A percentile compares a stretch with the other conserved stretches of the same genome.
These are phyloP conservation scores for Bruguiera parviflora DNA, from an alignment of 345 rosid species.

Conservation along the genomic window DNA sequence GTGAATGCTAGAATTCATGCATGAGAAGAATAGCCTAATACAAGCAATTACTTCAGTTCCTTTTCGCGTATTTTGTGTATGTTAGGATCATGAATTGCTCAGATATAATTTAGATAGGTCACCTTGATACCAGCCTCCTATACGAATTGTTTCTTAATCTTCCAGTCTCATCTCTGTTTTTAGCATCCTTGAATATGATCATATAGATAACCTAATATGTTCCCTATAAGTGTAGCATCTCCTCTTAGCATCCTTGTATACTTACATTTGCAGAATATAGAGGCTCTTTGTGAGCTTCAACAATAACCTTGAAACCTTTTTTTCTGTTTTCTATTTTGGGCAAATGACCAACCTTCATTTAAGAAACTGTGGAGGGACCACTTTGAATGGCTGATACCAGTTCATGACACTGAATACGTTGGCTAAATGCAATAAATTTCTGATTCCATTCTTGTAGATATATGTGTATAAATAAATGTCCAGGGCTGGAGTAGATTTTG, in stretches of 20 bases:
- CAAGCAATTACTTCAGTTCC: background rate
- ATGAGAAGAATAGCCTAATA: background rate
- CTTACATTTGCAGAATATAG: too few relatives aligned
- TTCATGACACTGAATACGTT: background rate
- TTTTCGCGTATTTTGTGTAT: background rate
- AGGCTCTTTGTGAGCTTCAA: too few relatives aligned
- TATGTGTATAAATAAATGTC: background rate
- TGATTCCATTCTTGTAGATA: background rate
- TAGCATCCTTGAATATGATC: too few relatives aligned
- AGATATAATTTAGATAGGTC: background rate
- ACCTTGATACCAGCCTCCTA: background rate
- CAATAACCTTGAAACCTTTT: background rate
- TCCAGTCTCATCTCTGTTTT: background rate
- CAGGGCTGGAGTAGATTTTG: background rate
- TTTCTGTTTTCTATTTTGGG: background rate
- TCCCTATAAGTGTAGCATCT: too few relatives aligned
- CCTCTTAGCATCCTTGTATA: too few relatives aligned
- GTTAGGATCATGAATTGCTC: background rate
- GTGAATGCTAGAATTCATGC: too few relatives aligned
- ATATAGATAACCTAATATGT: too few relatives aligned
- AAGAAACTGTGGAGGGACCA: background rate
- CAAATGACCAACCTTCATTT: background rate
- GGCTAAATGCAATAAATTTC: background rate
- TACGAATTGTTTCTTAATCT: background rate
- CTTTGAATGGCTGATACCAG: conserved; percentile 3